Evolutionary conservation across 495 filamentous ascomycete genomes (phyloP), one percentile per base, ranked within the genome.

Genomic region (Penicillium tannophilum): DNA sequence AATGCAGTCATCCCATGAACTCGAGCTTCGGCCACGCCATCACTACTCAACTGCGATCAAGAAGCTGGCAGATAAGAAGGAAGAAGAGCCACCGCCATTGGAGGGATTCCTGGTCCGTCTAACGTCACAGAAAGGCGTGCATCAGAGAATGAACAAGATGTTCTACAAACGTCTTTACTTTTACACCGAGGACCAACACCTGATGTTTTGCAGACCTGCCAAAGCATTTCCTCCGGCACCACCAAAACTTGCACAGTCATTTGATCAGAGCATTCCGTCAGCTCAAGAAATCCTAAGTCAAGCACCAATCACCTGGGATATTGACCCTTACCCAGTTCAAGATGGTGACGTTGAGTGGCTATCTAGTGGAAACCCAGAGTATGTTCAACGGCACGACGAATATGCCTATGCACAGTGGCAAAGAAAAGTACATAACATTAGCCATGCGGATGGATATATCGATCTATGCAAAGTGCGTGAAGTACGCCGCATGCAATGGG

Each of bases 111-210:
- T 91, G 12, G 78, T 91, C 39, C 83, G 88, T 19, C 73, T 91
- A 26, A 90, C 88, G 19, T 83, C 84, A 1, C 86, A 89, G 58
- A 80, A 76, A 55, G 88, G 88, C 12, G 71, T 76, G 14, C 78
- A 86, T 23, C 81, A 86, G 63, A 75, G 81, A 42, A 67, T 86
- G 60, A 86, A 87, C 33, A 84, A 78, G 62, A 84, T 88, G 71
- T 88, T 89, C 59, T 88, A 79, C 70, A 91, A 90, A 61, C 79
- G 86, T 19, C 69, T 90, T 6, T 91, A 90, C 63, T 91, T 88
- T 62, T 84, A 83, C 46, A 84, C 83, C 2, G 86, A 90, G 56
- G 84, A 91, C 62, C 84, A 87, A 54, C 88, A 80, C 53, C 69
- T 91, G 20, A 79, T 86, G 42, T 91, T 90, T 72, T 84, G 81